Evolutionary conservation across 495 filamentous ascomycete genomes (phyloP).

Genomic region (Daldinia vernicosa): DNA sequence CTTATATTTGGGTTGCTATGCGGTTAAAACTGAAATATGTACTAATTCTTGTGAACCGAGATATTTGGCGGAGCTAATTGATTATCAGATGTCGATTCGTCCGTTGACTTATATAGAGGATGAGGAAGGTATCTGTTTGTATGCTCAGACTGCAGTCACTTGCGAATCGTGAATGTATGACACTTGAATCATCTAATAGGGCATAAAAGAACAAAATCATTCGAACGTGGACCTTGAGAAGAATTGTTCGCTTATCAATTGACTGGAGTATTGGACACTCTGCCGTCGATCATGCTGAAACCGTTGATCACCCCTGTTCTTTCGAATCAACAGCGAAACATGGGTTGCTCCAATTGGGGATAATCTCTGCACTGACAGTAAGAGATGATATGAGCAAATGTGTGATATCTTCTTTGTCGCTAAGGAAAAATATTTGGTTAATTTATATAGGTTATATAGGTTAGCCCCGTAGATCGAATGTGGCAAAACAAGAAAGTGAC

Average conservation of each 20-base stretch:
- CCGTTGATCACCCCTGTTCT: conserved; percentile 17
- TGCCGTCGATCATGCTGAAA: conserved; percentile 12
- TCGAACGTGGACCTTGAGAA: background rate
- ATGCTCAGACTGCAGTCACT: background rate
- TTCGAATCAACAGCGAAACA: conserved; percentile 34
- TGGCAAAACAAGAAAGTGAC: background rate
- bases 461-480: background rate
- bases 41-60: background rate
- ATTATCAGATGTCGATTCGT: background rate
- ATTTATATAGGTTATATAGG: background rate
- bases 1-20: background rate
- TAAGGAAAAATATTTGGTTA: background rate
- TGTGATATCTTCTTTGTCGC: background rate
- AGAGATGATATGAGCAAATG: conserved; percentile 1
- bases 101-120: background rate
- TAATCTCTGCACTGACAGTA: conserved; percentile 7
- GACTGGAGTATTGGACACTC: conserved; percentile 9
- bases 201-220: conserved; percentile 1
- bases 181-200: conserved; percentile 2
- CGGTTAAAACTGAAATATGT: background rate
- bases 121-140: background rate
- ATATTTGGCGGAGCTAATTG: background rate
- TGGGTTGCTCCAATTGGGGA: background rate
- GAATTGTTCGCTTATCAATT: conserved; percentile 8
- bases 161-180: background rate